Evolutionary conservation across 768 basidiomycete species (phyloP).

Genomic region (Steccherinum ochraceum): DNA sequence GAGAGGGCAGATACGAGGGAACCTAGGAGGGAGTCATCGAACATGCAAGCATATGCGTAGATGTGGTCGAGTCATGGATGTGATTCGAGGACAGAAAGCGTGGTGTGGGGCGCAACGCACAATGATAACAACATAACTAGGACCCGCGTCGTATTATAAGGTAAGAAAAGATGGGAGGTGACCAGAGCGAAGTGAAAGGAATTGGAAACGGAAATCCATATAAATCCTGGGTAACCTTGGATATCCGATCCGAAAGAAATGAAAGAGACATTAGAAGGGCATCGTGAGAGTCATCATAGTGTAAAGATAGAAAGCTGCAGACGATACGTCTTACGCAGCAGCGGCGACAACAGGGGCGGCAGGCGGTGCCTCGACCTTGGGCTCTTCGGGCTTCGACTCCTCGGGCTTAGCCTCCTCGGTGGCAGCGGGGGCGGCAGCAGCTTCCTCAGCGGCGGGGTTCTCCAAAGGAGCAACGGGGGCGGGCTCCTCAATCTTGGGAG

Average conservation of each 20-base stretch:
- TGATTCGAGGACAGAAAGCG: neutral
- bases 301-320: slow-evolving; percentile 28
- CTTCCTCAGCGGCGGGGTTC: slow-evolving; percentile 58
- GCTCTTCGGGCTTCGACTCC: slow-evolving; percentile 31
- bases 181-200: slow-evolving; percentile 23
- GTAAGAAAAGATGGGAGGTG: slow-evolving; percentile 33
- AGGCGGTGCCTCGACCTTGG: slow-evolving; percentile 37
- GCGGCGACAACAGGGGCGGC: slow-evolving; percentile 69
- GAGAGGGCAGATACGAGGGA: neutral
- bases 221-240: slow-evolving; percentile 15
- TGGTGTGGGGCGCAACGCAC: neutral
- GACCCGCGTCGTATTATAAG: slow-evolving; percentile 10
- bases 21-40: neutral
- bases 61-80: neutral
- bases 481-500: slow-evolving; percentile 84
- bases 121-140: slow-evolving; percentile 9
- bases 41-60: neutral
- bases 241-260: slow-evolving; percentile 10
- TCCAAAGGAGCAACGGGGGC: slow-evolving; percentile 78
- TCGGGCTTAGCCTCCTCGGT: slow-evolving; percentile 17
- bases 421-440: slow-evolving; percentile 21
- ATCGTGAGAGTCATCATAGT: slow-evolving; percentile 28
- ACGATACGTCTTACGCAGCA: slow-evolving; percentile 58
- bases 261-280: slow-evolving; percentile 20
- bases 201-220: slow-evolving; percentile 27